Conservation (phyloP, 129 eudicot species). For the Artemisia tridentata region DNA sequence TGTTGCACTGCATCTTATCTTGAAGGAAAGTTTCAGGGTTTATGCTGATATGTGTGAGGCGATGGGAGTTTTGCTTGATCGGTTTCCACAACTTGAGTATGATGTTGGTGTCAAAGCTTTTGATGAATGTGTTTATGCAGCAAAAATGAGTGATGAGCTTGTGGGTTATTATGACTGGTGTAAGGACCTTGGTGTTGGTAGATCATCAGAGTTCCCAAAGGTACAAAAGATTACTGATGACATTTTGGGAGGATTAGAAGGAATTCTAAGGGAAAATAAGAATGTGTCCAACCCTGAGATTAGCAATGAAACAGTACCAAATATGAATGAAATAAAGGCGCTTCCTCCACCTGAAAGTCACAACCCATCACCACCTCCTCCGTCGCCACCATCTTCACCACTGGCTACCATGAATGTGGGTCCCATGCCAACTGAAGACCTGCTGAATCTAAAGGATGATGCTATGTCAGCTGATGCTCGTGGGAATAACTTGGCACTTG, state of each 20-base stretch:
- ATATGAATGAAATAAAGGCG: conserved; percentile 53
- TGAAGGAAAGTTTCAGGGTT: conserved; percentile 66
- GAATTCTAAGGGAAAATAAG: conserved; percentile 49
- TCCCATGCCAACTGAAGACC: conserved; percentile 40
- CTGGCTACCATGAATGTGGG: conserved; percentile 9
- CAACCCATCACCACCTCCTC: conserved; percentile 30
- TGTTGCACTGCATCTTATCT: conserved; percentile 44
- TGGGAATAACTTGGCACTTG: conserved; percentile 50
- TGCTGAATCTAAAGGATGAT: conserved; percentile 57
- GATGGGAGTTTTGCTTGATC: conserved; percentile 44
- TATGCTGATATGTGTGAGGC: conserved; percentile 59
- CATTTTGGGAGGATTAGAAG: conserved; percentile 55
- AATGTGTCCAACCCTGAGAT: conserved; percentile 41
- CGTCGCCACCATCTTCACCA: conserved; percentile 15
- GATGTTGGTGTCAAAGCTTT: conserved; percentile 55
- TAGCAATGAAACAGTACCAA: conserved; percentile 29
- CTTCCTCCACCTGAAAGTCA: conserved; percentile 45
- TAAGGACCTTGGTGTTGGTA: conserved; percentile 50
- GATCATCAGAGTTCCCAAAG: conserved; percentile 57
- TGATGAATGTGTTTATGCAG: conserved; percentile 58
- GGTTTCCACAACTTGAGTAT: conserved; percentile 53
- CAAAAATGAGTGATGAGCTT: conserved; percentile 68
- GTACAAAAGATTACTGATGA: conserved; percentile 52
- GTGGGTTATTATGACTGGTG: conserved; percentile 53
- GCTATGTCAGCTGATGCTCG: conserved; percentile 47